Conservation (phyloP, 331 rosid species). For the Arachis monticola region DNA sequence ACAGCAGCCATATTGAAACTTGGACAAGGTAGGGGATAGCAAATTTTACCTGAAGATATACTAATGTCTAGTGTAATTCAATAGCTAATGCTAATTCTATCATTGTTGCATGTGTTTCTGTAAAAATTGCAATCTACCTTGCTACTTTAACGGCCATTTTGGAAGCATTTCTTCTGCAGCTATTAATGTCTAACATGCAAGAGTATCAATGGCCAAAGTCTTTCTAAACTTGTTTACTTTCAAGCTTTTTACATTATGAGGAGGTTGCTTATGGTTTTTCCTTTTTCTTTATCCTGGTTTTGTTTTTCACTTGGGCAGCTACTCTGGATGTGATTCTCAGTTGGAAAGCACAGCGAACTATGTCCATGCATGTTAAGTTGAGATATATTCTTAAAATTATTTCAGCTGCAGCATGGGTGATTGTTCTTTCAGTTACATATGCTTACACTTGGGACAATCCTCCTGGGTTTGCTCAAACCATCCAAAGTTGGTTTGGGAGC, state of each 20-base stretch:
- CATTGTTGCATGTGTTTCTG: slow-evolving; percentile 24
- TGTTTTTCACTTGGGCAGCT: slow-evolving; percentile 61
- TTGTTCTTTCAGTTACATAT: slow-evolving; percentile 83
- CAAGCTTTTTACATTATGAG: slow-evolving; percentile 7
- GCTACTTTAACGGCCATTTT: slow-evolving; percentile 9
- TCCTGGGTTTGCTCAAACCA: slow-evolving; percentile 91
- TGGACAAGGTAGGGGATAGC: slow-evolving; percentile 72
- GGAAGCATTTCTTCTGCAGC: slow-evolving; percentile 17
- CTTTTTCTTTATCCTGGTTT: background rate
- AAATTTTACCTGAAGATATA: background rate
- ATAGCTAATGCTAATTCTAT: slow-evolving; percentile 11
- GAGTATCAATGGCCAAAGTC: background rate
- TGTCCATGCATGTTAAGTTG: slow-evolving; percentile 81
- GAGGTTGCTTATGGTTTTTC: slow-evolving; percentile 30
- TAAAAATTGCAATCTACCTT: slow-evolving; percentile 17
- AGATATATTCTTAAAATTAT: slow-evolving; percentile 85
- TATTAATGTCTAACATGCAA: slow-evolving; percentile 14
- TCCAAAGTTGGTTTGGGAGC: slow-evolving; percentile 89
- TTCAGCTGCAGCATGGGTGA: slow-evolving; percentile 94
- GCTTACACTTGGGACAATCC: slow-evolving; percentile 89
- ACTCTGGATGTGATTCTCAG: slow-evolving; percentile 89
- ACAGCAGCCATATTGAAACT: slow-evolving; percentile 94
- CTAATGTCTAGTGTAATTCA: background rate
- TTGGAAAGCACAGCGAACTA: slow-evolving; percentile 84
- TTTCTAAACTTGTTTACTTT: background rate